These are phyloP conservation scores for Calonectria honghensis DNA, from an alignment of 2,329 filamentous ascomycete genomes.

Conservation along the genomic window DNA sequence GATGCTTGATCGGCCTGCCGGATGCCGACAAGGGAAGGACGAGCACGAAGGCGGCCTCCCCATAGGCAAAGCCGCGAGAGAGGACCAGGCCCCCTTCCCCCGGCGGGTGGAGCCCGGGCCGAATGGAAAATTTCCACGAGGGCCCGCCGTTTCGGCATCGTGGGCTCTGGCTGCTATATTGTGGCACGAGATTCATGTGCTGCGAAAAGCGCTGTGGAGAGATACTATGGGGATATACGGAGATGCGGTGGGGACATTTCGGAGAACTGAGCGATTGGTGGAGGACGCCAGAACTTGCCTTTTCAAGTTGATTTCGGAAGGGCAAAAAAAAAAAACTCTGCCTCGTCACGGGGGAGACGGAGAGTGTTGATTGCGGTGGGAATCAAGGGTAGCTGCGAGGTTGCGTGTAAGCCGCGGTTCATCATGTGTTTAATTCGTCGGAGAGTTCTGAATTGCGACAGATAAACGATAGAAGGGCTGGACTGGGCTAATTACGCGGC, in stretches of 20 bases:
- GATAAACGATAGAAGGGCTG: not conserved
- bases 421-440: not conserved
- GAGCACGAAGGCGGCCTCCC: not conserved
- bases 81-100: not conserved
- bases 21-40: constrained; percentile 22
- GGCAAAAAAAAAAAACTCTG: not conserved
- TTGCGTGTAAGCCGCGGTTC: constrained; percentile 19
- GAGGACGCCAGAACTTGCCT: constrained; percentile 17
- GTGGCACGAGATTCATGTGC: constrained; percentile 30
- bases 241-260: constrained; percentile 17
- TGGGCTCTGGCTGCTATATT: not conserved
- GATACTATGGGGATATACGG: constrained; percentile 30
- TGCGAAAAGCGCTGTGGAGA: constrained; percentile 1
- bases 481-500: not conserved
- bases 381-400: constrained; percentile 4
- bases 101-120: constrained; percentile 29
- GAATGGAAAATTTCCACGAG: constrained; percentile 29
- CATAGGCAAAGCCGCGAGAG: not conserved
- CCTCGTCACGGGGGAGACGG: constrained; percentile 1
- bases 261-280: not conserved
- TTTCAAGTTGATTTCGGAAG: not conserved
- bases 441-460: not conserved
- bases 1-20: constrained; percentile 8
- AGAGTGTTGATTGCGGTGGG: constrained; percentile 1
- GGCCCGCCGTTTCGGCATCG: constrained; percentile 23